phyloP scores from a whole-genome alignment of 2,329 filamentous ascomycete species.

The Lojkania enalia region DNA sequence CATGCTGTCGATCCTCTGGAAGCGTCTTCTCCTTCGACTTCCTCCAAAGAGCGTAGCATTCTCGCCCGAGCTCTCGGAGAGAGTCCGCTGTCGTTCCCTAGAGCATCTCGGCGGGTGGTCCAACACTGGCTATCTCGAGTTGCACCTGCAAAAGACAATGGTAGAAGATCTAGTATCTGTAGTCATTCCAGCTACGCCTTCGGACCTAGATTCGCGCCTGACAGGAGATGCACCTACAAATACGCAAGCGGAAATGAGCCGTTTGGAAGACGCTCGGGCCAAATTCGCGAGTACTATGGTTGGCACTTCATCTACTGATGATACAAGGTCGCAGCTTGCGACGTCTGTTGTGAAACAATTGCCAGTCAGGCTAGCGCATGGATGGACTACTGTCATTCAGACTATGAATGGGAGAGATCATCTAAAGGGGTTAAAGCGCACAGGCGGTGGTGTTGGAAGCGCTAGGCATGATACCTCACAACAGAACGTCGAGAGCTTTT shows the following conservation, averaged over 20 bases:
- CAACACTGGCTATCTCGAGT: constrained; percentile 66
- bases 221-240: neutral
- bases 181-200: too few species aligned
- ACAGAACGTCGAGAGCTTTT: constrained; percentile 76
- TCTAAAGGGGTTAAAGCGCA: constrained; percentile 74
- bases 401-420: constrained; percentile 72
- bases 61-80: constrained; percentile 47
- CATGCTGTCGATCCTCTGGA: constrained; percentile 71
- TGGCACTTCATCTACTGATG: neutral
- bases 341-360: constrained; percentile 1
- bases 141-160: constrained; percentile 36
- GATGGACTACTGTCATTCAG: constrained; percentile 58
- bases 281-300: neutral
- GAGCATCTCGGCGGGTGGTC: constrained; percentile 64
- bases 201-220: neutral
- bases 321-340: neutral
- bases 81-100: constrained; percentile 45
- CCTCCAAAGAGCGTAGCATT: constrained; percentile 51
- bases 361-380: constrained; percentile 22
- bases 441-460: constrained; percentile 80
- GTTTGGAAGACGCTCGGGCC: neutral
- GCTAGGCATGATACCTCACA: constrained; percentile 75
- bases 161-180: too few species aligned
- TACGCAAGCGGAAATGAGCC: constrained; percentile 1
- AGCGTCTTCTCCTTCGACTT: constrained; percentile 62